A percentile compares a stretch with the other conserved stretches of the same genome.
Conservation (phyloP, 108 stramenopile genomes). For the Nitzschia sp. region DNA sequence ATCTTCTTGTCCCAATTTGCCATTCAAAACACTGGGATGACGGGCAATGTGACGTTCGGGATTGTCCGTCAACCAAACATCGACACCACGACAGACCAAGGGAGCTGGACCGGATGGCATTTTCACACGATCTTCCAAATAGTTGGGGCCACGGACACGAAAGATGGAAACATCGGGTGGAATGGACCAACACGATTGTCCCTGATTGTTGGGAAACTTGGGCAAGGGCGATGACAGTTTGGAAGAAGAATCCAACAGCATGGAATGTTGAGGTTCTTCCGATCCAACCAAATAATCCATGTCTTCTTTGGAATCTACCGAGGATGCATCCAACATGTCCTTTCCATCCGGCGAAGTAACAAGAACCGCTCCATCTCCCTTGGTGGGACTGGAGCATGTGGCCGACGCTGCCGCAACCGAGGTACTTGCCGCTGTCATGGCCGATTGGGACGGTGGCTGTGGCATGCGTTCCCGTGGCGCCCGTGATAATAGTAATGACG, state of each 20-base stretch:
- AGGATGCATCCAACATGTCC: constrained; percentile 2
- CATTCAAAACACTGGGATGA: constrained; percentile 80
- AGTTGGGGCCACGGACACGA: constrained; percentile 74
- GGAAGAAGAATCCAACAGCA: neutral
- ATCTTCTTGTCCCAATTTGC: constrained; percentile 65
- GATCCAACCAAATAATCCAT: constrained; percentile 23
- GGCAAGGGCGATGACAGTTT: constrained; percentile 72
- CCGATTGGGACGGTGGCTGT: neutral
- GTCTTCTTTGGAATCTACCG: constrained; percentile 35
- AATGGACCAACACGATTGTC: constrained; percentile 77
- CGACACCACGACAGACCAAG: constrained; percentile 80
- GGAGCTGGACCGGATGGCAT: constrained; percentile 65
- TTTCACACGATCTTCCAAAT: constrained; percentile 80
- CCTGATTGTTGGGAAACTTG: constrained; percentile 65
- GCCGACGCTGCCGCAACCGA: neutral
- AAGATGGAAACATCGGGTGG: constrained; percentile 67
- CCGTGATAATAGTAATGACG: too few relatives aligned
- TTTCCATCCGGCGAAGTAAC: neutral
- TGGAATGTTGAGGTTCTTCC: constrained; percentile 9
- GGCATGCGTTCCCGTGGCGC: neutral
- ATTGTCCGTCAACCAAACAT: constrained; percentile 87
- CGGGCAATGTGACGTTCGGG: constrained; percentile 82
- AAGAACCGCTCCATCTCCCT: constrained; percentile 1
- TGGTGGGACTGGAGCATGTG: neutral
- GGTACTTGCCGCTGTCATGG: neutral